Evolutionary conservation across 805 yeast species (phyloP).

Genomic region (Lipomyces chichibuensis): DNA sequence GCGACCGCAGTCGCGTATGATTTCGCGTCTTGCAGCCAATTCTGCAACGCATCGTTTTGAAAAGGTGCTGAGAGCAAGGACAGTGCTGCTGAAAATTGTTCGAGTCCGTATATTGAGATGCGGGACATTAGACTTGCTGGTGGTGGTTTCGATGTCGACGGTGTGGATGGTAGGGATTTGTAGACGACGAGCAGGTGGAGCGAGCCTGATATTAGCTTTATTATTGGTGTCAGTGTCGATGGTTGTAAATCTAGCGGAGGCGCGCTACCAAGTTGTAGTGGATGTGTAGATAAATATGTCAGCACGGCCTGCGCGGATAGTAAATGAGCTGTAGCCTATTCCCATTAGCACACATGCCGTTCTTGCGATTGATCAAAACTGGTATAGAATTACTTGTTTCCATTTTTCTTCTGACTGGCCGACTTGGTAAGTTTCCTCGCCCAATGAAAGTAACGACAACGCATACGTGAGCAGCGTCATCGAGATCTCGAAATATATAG

Average conservation of each 20-base stretch:
- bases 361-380: neutral
- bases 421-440: conserved; percentile 25
- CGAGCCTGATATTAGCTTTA: conserved; percentile 39
- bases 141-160: conserved; percentile 25
- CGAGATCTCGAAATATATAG: conserved; percentile 29
- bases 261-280: conserved; percentile 20
- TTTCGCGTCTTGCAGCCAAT: conserved; percentile 40
- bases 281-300: conserved; percentile 35
- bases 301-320: conserved; percentile 38
- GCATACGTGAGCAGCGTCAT: conserved; percentile 32
- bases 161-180: conserved; percentile 35
- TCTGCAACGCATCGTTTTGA: conserved; percentile 14
- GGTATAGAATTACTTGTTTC: conserved; percentile 25
- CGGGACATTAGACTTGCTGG: conserved; percentile 41
- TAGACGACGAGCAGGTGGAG: conserved; percentile 40
- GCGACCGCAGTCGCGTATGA: conserved; percentile 39
- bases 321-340: conserved; percentile 39
- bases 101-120: conserved; percentile 43
- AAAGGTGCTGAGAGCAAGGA: conserved; percentile 37
- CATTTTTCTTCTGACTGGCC: conserved; percentile 28
- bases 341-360: neutral
- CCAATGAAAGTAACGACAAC: conserved; percentile 26
- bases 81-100: conserved; percentile 40
- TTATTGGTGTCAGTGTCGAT: conserved; percentile 36
- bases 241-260: conserved; percentile 37